A percentile compares a stretch with the other conserved stretches of the same genome.
Evolutionary conservation across 345 rosid species (phyloP).

Genomic region (Linum tenue): DNA sequence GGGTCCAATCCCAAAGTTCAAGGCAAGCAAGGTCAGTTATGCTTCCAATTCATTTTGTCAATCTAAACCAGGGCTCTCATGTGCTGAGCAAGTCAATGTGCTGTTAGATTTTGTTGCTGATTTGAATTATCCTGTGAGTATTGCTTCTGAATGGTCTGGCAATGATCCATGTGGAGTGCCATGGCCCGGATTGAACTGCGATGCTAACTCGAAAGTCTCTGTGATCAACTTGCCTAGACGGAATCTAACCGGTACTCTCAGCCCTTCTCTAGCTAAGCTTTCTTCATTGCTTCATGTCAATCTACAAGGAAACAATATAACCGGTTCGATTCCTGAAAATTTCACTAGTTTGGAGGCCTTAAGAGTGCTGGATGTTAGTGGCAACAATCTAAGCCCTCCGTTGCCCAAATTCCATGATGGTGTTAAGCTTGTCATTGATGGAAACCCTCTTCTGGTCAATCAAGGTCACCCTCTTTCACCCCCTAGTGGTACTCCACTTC

Average conservation of each 20-base stretch:
- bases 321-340: constrained; percentile 33
- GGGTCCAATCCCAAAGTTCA: constrained; percentile 41
- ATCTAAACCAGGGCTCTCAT: constrained; percentile 28
- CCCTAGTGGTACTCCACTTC: constrained; percentile 13
- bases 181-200: constrained; percentile 39
- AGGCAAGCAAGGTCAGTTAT: constrained; percentile 31
- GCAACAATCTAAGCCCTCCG: constrained; percentile 38
- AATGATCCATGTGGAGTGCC: constrained; percentile 34
- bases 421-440: constrained; percentile 30
- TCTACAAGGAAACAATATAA: constrained; percentile 28
- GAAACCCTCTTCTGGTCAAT: constrained; percentile 34
- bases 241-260: constrained; percentile 34
- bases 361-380: constrained; percentile 33
- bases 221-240: constrained; percentile 37
- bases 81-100: constrained; percentile 32
- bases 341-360: constrained; percentile 29
- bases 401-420: constrained; percentile 30
- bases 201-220: constrained; percentile 20
- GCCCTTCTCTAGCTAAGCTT: constrained; percentile 30
- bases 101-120: constrained; percentile 33
- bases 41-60: constrained; percentile 38
- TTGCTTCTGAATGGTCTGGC: constrained; percentile 39
- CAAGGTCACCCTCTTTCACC: constrained; percentile 10
- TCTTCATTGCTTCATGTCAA: constrained; percentile 35
- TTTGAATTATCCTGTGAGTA: constrained; percentile 28